phyloP scores from a whole-genome alignment of 2,329 filamentous ascomycete genomes.

The Fusarium xylarioides region DNA sequence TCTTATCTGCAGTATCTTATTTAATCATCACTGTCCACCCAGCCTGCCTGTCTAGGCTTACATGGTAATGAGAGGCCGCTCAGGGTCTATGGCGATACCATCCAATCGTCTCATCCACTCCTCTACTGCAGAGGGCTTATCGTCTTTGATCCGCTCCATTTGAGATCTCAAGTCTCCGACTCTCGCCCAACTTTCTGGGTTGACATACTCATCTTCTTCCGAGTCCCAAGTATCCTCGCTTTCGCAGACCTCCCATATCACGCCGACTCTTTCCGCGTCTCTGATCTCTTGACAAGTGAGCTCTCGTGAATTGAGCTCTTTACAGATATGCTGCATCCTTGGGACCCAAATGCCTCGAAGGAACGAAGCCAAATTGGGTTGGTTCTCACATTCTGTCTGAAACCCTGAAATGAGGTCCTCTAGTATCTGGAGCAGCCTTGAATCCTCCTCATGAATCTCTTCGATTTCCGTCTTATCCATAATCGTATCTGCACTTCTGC shows the following conservation, averaged over 20 bases:
- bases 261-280: background rate
- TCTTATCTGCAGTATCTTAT: too few relatives aligned
- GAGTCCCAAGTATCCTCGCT: background rate
- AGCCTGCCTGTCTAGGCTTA: too few relatives aligned
- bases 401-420: too few relatives aligned
- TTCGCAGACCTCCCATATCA: background rate
- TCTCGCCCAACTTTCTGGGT: background rate
- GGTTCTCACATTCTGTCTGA: too few relatives aligned
- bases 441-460: too few relatives aligned
- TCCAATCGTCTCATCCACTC: background rate
- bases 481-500: too few relatives aligned
- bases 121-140: background rate
- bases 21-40: too few relatives aligned
- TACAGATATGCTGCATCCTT: background rate
- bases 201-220: background rate
- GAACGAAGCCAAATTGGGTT: background rate
- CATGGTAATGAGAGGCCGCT: background rate
- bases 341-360: background rate
- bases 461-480: too few relatives aligned
- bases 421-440: too few relatives aligned
- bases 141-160: background rate
- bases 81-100: background rate
- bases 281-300: background rate
- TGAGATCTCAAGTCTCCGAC: background rate
- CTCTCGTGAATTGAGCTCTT: background rate